phyloP scores from a whole-genome alignment of 148 eudicot species.

The Persicaria tinctoria region DNA sequence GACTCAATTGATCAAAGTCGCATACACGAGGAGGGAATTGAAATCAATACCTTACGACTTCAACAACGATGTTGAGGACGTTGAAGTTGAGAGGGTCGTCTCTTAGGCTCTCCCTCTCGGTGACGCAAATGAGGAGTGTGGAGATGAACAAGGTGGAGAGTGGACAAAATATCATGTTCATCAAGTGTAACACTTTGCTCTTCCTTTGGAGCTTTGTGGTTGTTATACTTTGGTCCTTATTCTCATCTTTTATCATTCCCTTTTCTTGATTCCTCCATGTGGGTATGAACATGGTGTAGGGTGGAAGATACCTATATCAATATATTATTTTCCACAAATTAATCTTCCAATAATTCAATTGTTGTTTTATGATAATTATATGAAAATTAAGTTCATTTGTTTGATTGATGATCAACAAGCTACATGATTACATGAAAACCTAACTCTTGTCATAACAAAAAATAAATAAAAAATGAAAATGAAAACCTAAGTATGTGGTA shows the following conservation, averaged over 20 bases:
- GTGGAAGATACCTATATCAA: slow-evolving; percentile 31
- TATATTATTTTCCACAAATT: not conserved
- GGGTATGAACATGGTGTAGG: slow-evolving; percentile 34
- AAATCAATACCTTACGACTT: slow-evolving; percentile 50
- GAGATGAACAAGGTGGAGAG: slow-evolving; percentile 41
- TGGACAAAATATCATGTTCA: slow-evolving; percentile 32
- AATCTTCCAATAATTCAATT: too few species aligned
- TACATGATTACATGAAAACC: not conserved
- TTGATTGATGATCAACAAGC: too few species aligned
- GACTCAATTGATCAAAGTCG: not conserved
- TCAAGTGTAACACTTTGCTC: slow-evolving; percentile 13
- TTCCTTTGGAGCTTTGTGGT: not conserved
- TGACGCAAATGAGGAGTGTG: slow-evolving; percentile 50
- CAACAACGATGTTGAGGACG: slow-evolving; percentile 52
- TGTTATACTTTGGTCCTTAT: not conserved
- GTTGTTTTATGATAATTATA: too few species aligned
- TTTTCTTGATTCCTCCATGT: slow-evolving; percentile 4
- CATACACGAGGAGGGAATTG: not conserved
- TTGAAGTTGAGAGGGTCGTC: slow-evolving; percentile 76
- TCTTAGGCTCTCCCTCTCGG: slow-evolving; percentile 44
- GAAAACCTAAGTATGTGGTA: too few species aligned
- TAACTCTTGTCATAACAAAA: not conserved
- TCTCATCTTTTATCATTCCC: not conserved
- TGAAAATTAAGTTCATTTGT: too few species aligned
- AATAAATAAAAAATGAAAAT: too few species aligned